These are phyloP conservation scores for Malus orientalis DNA, from an alignment of 306 rosid genomes.

Conservation along the genomic window DNA sequence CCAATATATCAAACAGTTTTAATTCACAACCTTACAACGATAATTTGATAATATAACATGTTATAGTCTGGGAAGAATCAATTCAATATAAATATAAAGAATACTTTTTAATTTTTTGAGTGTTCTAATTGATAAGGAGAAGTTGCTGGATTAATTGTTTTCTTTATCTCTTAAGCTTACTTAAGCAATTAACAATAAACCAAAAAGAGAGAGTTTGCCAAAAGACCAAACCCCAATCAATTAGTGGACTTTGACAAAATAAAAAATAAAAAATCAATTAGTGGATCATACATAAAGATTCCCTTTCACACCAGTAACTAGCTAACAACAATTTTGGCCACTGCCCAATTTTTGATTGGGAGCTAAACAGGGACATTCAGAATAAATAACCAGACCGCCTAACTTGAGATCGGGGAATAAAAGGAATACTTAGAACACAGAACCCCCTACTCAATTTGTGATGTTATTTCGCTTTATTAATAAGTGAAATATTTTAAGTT, in stretches of 20 bases:
- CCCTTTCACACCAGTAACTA: neutral
- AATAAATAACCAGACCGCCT: neutral
- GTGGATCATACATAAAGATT: constrained; percentile 9
- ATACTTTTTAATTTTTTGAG: neutral
- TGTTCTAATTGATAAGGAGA: neutral
- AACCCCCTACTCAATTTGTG: neutral
- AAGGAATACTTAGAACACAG: neutral
- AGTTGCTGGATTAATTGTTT: neutral
- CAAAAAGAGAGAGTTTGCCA: neutral
- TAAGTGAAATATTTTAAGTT: neutral
- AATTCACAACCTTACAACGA: neutral
- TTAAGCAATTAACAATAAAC: neutral
- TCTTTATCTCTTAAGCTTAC: neutral
- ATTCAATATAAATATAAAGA: neutral
- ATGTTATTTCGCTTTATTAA: no score
- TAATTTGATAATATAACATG: neutral
- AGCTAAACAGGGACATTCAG: constrained; percentile 1
- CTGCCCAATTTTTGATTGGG: neutral
- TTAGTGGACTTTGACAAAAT: neutral
- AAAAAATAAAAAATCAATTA: neutral
- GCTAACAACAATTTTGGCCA: neutral
- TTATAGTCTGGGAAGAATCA: neutral
- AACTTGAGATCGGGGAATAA: neutral
- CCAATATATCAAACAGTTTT: neutral
- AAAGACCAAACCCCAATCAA: constrained; percentile 2